These are phyloP conservation scores for Cercospora berteroae DNA, from an alignment of 2,329 filamentous ascomycete species.

Conservation along the genomic window DNA sequence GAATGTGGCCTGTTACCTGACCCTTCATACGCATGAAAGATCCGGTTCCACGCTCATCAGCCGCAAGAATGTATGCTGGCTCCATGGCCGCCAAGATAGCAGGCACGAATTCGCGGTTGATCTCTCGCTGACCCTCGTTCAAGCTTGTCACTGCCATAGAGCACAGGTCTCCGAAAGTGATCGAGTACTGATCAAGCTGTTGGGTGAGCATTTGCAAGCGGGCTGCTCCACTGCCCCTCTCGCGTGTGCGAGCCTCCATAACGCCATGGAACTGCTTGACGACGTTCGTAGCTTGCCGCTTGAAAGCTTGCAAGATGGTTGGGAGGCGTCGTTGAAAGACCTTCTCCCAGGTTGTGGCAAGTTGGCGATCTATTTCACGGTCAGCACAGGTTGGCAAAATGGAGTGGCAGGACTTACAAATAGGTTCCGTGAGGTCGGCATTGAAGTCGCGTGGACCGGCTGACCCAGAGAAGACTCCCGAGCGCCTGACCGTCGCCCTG, in stretches of 20 bases:
- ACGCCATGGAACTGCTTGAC: slow-evolving; percentile 45
- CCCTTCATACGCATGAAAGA: slow-evolving; percentile 54
- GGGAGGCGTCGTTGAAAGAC: slow-evolving; percentile 47
- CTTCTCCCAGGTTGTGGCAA: slow-evolving; percentile 46
- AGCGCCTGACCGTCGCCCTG: slow-evolving; percentile 54
- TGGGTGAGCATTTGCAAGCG: slow-evolving; percentile 43
- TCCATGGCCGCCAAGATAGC: slow-evolving; percentile 49
- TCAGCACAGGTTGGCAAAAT: neutral
- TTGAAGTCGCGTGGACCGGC: slow-evolving; percentile 46
- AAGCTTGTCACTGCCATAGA: slow-evolving; percentile 39
- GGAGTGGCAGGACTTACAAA: slow-evolving; percentile 34
- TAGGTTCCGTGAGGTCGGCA: slow-evolving; percentile 39
- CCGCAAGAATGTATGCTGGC: slow-evolving; percentile 48
- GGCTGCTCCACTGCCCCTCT: slow-evolving; percentile 42
- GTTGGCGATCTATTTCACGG: slow-evolving; percentile 15
- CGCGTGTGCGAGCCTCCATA: slow-evolving; percentile 42
- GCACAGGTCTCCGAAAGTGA: slow-evolving; percentile 43
- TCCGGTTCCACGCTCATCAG: slow-evolving; percentile 47
- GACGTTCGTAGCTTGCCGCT: slow-evolving; percentile 34
- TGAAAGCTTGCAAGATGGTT: slow-evolving; percentile 41
- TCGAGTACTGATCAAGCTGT: slow-evolving; percentile 46
- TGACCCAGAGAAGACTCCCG: slow-evolving; percentile 47
- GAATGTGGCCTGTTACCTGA: slow-evolving; percentile 49
- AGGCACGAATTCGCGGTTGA: slow-evolving; percentile 55
- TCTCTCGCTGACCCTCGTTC: slow-evolving; percentile 50